Conservation (phyloP, 805 yeast genomes). For the Candida pseudoglaebosa region DNA sequence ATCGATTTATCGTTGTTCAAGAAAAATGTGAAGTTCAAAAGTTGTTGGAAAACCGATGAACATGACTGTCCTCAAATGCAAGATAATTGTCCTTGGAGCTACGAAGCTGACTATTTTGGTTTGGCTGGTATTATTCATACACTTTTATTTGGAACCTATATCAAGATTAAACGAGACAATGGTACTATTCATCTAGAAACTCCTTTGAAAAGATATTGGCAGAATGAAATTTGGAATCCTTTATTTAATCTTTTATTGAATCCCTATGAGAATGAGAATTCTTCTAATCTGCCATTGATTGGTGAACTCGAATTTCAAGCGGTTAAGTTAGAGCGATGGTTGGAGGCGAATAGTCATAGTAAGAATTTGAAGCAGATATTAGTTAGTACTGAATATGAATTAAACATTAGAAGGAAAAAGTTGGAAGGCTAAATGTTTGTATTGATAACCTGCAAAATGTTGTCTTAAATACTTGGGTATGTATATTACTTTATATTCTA, state of each 20-base stretch:
- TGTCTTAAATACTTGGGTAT: background rate
- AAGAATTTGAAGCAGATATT: slow-evolving; percentile 27
- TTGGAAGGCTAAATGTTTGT: slow-evolving; percentile 3
- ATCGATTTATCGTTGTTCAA: slow-evolving; percentile 62
- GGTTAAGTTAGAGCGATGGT: slow-evolving; percentile 39
- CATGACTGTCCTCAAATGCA: slow-evolving; percentile 75
- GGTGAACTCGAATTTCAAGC: slow-evolving; percentile 31
- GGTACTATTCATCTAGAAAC: slow-evolving; percentile 35
- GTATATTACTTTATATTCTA: background rate
- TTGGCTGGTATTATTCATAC: slow-evolving; percentile 71
- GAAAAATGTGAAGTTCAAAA: slow-evolving; percentile 45
- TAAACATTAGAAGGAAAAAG: slow-evolving; percentile 9
- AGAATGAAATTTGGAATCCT: slow-evolving; percentile 62
- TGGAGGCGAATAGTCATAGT: slow-evolving; percentile 19
- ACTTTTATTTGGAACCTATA: slow-evolving; percentile 65
- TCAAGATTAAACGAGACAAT: slow-evolving; percentile 37
- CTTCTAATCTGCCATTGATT: slow-evolving; percentile 36
- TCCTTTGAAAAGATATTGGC: slow-evolving; percentile 72
- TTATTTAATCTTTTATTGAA: slow-evolving; percentile 64
- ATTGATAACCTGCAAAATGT: background rate
- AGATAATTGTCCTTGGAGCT: slow-evolving; percentile 60
- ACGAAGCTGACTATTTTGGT: slow-evolving; percentile 81
- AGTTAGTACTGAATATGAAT: slow-evolving; percentile 30
- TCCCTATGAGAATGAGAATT: slow-evolving; percentile 33
- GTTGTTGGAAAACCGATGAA: slow-evolving; percentile 57